Conservation (phyloP, 768 basidiomycete species). For the Pholiota molesta region DNA sequence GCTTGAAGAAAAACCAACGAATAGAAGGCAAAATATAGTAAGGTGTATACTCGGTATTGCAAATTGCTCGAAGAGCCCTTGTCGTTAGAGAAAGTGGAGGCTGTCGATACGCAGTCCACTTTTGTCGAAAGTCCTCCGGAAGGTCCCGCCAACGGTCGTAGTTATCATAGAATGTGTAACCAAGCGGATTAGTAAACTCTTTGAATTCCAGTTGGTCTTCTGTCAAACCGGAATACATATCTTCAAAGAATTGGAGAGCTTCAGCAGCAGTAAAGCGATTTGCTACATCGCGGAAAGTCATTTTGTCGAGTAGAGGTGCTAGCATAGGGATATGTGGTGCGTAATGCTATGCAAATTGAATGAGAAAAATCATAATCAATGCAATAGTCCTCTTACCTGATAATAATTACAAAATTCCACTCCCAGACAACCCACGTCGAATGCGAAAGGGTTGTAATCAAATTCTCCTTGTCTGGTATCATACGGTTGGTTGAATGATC, state of each 20-base stretch:
- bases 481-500: constrained; percentile 5
- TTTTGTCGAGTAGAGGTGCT: constrained; percentile 30
- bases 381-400: constrained; percentile 16
- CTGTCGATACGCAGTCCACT: constrained; percentile 7
- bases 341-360: constrained; percentile 16
- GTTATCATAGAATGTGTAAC: not conserved
- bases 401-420: constrained; percentile 4
- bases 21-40: not conserved
- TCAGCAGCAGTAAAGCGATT: constrained; percentile 27
- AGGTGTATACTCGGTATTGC: not conserved
- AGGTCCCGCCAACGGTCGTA: constrained; percentile 11
- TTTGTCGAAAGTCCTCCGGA: not conserved
- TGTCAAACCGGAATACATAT: constrained; percentile 2
- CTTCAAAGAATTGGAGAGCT: constrained; percentile 29
- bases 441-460: constrained; percentile 31
- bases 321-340: constrained; percentile 23
- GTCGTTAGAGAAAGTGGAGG: not conserved
- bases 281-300: constrained; percentile 25
- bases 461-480: constrained; percentile 27
- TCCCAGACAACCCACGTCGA: constrained; percentile 27
- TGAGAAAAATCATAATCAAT: not conserved
- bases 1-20: not conserved
- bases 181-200: not conserved
- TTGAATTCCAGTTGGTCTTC: not conserved
- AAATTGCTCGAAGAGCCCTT: not conserved